Evolutionary conservation across 805 yeast species (phyloP).

Genomic region (Cyberlindnera veronae): DNA sequence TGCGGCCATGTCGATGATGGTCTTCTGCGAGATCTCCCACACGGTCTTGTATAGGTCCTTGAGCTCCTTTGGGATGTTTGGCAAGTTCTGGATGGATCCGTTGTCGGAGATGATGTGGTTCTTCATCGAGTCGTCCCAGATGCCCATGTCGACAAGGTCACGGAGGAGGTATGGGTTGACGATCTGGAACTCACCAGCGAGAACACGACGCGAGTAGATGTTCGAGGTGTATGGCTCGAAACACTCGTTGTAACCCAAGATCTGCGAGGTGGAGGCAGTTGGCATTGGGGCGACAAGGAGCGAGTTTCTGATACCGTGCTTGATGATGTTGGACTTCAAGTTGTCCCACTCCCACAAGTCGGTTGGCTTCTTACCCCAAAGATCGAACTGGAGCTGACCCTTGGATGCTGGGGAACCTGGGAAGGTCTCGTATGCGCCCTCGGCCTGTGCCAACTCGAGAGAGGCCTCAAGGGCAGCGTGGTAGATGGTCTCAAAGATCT

Average conservation of each 20-base stretch:
- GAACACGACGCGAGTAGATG: conserved; percentile 83
- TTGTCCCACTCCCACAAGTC: conserved; percentile 83
- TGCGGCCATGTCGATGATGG: conserved; percentile 64
- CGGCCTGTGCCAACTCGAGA: conserved; percentile 64
- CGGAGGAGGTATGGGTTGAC: conserved; percentile 83
- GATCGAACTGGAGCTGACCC: conserved; percentile 80
- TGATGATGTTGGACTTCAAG: conserved; percentile 54
- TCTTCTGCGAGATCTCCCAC: conserved; percentile 89
- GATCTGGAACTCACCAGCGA: conserved; percentile 92
- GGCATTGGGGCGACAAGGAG: conserved; percentile 95
- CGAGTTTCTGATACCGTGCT: conserved; percentile 82
- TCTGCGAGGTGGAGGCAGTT: conserved; percentile 97
- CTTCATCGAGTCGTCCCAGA: conserved; percentile 82
- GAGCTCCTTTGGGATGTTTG: conserved; percentile 69
- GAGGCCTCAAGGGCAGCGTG: conserved; percentile 92
- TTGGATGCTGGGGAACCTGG: conserved; percentile 87
- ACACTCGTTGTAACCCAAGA: conserved; percentile 90
- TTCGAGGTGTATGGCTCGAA: conserved; percentile 97
- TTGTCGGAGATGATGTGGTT: conserved; percentile 69
- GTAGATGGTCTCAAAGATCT: conserved; percentile 92
- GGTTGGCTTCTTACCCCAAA: conserved; percentile 79
- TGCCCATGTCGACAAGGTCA: conserved; percentile 75
- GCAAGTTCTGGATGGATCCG: conserved; percentile 82
- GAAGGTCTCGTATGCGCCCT: conserved; percentile 71
- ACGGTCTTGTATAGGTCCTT: conserved; percentile 70